Conservation (phyloP, 179 eudicot genomes). For the Amaranthus tricolor region DNA sequence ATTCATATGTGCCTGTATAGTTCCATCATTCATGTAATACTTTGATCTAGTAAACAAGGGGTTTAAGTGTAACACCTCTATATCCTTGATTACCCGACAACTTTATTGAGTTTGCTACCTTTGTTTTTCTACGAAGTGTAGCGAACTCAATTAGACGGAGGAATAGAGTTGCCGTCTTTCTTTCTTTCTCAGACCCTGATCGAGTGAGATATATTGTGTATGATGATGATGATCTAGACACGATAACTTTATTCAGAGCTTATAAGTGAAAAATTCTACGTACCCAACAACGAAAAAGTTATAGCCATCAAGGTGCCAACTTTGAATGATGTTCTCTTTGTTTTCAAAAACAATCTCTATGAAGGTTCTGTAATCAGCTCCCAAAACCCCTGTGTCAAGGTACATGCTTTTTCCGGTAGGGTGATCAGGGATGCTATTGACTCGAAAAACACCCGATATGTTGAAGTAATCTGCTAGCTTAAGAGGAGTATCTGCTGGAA, state of each 20-base stretch:
- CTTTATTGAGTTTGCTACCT: too few relatives aligned
- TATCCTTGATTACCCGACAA: too few relatives aligned
- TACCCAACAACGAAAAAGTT: constrained; percentile 65
- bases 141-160: too few relatives aligned
- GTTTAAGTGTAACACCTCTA: too few relatives aligned
- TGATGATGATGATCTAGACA: background rate
- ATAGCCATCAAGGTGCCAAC: constrained; percentile 66
- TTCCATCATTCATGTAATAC: too few relatives aligned
- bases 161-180: too few relatives aligned
- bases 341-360: constrained; percentile 58
- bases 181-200: too few relatives aligned
- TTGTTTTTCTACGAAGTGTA: too few relatives aligned
- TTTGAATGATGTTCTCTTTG: constrained; percentile 38
- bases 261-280: background rate
- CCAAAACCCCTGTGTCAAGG: constrained; percentile 51
- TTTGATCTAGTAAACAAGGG: too few relatives aligned
- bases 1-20: background rate
- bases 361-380: constrained; percentile 41
- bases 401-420: constrained; percentile 34
- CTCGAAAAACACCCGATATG: constrained; percentile 43
- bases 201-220: too few relatives aligned
- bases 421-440: constrained; percentile 44
- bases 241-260: background rate
- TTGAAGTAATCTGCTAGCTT: constrained; percentile 58
- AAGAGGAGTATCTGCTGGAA: constrained; percentile 52